These are phyloP conservation scores for Effrenium voratum DNA, from an alignment of 73 alveolate genomes.

Conservation along the genomic window DNA sequence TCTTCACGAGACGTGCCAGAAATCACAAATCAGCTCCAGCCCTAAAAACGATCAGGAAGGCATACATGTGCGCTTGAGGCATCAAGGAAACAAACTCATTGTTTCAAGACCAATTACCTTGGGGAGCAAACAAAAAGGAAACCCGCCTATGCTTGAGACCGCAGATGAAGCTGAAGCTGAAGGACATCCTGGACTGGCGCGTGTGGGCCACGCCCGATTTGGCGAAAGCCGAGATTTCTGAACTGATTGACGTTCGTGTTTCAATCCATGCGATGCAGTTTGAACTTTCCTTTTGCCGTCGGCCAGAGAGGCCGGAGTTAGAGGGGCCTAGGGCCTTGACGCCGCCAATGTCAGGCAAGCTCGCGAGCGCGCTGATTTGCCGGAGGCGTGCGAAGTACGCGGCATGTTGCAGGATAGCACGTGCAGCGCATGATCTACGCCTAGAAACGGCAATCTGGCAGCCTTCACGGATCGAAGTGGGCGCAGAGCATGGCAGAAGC, in stretches of 20 bases:
- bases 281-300: not conserved
- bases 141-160: not conserved
- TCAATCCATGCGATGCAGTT: not conserved
- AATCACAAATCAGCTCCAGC: too few relatives aligned
- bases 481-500: too few relatives aligned
- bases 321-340: too few relatives aligned
- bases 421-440: too few relatives aligned
- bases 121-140: not conserved
- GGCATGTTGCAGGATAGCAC: too few relatives aligned
- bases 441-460: too few relatives aligned
- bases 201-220: constrained; percentile 14
- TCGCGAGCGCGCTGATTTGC: not conserved
- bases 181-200: constrained; percentile 86
- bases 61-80: too few relatives aligned
- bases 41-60: too few relatives aligned
- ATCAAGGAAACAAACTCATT: too few relatives aligned
- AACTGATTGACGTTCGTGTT: not conserved
- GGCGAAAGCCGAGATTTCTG: not conserved
- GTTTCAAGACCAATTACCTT: too few relatives aligned
- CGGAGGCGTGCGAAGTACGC: not conserved
- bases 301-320: not conserved
- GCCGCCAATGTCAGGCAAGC: not conserved
- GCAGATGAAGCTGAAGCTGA: constrained; percentile 86
- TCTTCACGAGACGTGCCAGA: too few relatives aligned
- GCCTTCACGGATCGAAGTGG: too few relatives aligned